Percentiles rank a stretch among this genome's conserved stretches.
phyloP scores from a whole-genome alignment of 2,329 filamentous ascomycete species.

The Periconia digitata region DNA sequence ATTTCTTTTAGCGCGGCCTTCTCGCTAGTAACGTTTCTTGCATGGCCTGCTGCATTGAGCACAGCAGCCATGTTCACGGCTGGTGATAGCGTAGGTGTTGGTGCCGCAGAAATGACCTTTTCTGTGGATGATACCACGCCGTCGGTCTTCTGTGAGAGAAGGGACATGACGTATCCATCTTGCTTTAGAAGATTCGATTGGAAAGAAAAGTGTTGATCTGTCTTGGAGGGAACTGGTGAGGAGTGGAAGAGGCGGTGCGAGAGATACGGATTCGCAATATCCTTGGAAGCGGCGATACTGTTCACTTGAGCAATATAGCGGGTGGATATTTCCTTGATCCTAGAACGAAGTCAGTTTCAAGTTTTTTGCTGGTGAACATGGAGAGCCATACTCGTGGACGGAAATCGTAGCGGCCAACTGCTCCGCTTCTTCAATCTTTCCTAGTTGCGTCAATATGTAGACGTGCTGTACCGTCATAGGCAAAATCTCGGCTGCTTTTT shows the following conservation, averaged over 20 bases:
- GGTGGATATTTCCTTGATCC: slow-evolving; percentile 68
- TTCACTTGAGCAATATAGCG: slow-evolving; percentile 70
- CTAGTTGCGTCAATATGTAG: slow-evolving; percentile 68
- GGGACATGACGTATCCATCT: slow-evolving; percentile 65
- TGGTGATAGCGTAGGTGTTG: slow-evolving; percentile 50
- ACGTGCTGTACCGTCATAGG: slow-evolving; percentile 77
- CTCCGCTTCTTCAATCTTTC: slow-evolving; percentile 66
- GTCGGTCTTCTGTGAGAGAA: slow-evolving; percentile 67
- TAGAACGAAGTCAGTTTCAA: slow-evolving; percentile 33
- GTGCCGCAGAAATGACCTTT: slow-evolving; percentile 51
- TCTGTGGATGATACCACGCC: slow-evolving; percentile 63
- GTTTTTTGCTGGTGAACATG: no score
- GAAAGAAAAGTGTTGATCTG: slow-evolving; percentile 71
- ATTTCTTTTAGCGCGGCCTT: slow-evolving; percentile 71
- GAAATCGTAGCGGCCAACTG: slow-evolving; percentile 64
- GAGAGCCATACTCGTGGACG: slow-evolving; percentile 58
- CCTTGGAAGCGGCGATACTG: slow-evolving; percentile 51
- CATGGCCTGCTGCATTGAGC: slow-evolving; percentile 73
- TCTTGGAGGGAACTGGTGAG: slow-evolving; percentile 54
- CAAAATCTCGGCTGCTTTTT: slow-evolving; percentile 72
- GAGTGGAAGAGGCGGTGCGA: slow-evolving; percentile 63
- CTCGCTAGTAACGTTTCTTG: slow-evolving; percentile 60
- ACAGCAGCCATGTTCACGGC: slow-evolving; percentile 60
- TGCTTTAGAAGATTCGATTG: slow-evolving; percentile 64
- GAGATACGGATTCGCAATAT: slow-evolving; percentile 66